A percentile compares a stretch with the other conserved stretches of the same genome.
Conservation (phyloP, 495 filamentous ascomycete species). For the Cenococcum geophilum region DNA sequence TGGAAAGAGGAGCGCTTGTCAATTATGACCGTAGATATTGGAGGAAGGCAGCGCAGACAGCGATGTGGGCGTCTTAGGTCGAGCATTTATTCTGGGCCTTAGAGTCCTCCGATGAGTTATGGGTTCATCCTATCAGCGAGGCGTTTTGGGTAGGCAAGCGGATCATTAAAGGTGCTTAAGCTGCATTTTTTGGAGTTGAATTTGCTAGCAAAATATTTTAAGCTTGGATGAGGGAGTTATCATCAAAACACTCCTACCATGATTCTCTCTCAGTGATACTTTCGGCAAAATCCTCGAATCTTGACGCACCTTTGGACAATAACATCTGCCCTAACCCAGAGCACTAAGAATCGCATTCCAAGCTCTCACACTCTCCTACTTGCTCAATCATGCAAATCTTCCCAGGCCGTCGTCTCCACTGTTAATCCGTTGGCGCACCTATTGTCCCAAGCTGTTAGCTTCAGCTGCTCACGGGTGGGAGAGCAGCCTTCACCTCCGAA, state of each 20-base stretch:
- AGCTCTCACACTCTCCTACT: too few relatives aligned
- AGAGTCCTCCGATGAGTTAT: too few relatives aligned
- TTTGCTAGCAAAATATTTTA: background rate
- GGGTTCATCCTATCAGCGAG: conserved; percentile 8
- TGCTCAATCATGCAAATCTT: conserved; percentile 33
- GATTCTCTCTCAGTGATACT: too few relatives aligned
- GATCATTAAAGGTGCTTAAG: background rate
- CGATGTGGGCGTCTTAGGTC: background rate
- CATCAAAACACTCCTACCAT: too few relatives aligned
- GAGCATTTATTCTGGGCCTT: background rate
- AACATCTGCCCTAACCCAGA: too few relatives aligned
- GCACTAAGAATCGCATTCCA: too few relatives aligned
- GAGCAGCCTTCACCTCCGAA: conserved; percentile 57
- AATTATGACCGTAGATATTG: conserved; percentile 38
- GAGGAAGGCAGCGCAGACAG: conserved; percentile 25
- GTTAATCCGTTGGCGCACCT: conserved; percentile 72
- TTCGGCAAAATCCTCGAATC: too few relatives aligned
- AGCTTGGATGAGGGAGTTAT: background rate
- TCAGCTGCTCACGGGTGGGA: background rate
- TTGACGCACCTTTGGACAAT: too few relatives aligned
- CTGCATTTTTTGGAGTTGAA: conserved; percentile 2
- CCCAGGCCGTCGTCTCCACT: conserved; percentile 81
- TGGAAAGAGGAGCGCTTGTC: conserved; percentile 32
- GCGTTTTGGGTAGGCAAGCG: conserved; percentile 11
- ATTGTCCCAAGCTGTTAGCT: conserved; percentile 13